These are phyloP conservation scores for Populus hybrid DNA, from an alignment of 441 rosid genomes.

Conservation along the genomic window DNA sequence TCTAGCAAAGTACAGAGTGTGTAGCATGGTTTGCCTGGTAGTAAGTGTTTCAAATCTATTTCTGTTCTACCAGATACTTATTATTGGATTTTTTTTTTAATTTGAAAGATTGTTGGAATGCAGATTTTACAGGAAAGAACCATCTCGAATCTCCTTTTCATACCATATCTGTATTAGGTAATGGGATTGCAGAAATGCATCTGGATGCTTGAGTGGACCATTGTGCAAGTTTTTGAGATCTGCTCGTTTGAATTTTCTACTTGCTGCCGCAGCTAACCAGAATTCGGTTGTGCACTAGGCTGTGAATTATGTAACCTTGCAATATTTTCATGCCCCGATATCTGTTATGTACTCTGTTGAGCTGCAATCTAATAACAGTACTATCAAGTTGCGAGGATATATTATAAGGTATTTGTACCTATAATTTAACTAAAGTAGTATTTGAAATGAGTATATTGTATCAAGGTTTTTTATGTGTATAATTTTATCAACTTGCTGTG, in stretches of 20 bases:
- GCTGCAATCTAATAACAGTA: neutral
- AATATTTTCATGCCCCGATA: constrained; percentile 5
- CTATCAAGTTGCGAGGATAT: neutral
- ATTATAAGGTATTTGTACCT: neutral
- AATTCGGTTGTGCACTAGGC: constrained; percentile 25
- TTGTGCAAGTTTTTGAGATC: constrained; percentile 14
- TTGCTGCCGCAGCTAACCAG: constrained; percentile 16
- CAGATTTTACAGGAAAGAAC: constrained; percentile 18
- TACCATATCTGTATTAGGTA: constrained; percentile 20
- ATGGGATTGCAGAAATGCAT: constrained; percentile 17
- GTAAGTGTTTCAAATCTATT: neutral
- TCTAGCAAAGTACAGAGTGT: constrained; percentile 41
- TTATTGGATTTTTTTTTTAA: neutral
- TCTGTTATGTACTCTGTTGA: constrained; percentile 3
- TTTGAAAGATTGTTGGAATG: constrained; percentile 2
- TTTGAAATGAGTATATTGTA: neutral
- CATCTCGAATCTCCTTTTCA: constrained; percentile 17
- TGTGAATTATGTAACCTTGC: constrained; percentile 24
- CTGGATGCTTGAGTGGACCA: constrained; percentile 17
- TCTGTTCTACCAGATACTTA: neutral
- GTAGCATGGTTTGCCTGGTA: constrained; percentile 24
- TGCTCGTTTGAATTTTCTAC: constrained; percentile 9
- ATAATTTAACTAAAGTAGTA: neutral
- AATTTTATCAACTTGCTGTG: neutral
- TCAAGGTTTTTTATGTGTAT: neutral